phyloP scores from a whole-genome alignment of 331 rosid species.

The Quercus phellos region DNA sequence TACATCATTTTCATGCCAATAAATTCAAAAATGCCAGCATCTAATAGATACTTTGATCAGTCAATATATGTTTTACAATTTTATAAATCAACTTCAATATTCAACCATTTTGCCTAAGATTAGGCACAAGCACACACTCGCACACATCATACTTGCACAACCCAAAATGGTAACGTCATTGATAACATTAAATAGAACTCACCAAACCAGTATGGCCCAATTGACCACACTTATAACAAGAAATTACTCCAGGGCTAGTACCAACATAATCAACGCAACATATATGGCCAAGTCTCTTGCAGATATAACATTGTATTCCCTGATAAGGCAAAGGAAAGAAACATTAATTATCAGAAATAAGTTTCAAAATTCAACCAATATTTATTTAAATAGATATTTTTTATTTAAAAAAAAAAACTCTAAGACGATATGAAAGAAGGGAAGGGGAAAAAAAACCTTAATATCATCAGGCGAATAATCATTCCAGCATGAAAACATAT shows the following conservation, averaged over 20 bases:
- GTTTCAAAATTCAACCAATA: constrained; percentile 11
- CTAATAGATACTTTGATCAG: background rate
- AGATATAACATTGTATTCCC: constrained; percentile 73
- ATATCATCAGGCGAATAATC: constrained; percentile 62
- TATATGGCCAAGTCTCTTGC: constrained; percentile 77
- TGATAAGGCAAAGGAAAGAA: constrained; percentile 21
- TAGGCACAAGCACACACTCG: background rate
- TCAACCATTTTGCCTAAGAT: background rate
- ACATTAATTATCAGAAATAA: background rate
- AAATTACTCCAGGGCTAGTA: constrained; percentile 37
- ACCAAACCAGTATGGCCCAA: constrained; percentile 88
- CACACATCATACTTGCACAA: background rate
- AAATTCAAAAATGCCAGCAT: background rate
- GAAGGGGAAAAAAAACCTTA: constrained; percentile 45
- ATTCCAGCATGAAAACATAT: constrained; percentile 69
- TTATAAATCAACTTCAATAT: background rate
- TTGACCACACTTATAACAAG: constrained; percentile 85
- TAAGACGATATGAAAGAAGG: background rate
- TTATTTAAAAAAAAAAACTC: background rate
- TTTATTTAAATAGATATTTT: background rate
- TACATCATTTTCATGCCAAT: background rate
- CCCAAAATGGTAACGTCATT: background rate
- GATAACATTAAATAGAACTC: constrained; percentile 26
- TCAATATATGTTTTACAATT: background rate
- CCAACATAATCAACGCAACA: constrained; percentile 53